These are phyloP conservation scores for Suhomyces bribrorum DNA, from an alignment of 1,139 yeast species.

Conservation along the genomic window DNA sequence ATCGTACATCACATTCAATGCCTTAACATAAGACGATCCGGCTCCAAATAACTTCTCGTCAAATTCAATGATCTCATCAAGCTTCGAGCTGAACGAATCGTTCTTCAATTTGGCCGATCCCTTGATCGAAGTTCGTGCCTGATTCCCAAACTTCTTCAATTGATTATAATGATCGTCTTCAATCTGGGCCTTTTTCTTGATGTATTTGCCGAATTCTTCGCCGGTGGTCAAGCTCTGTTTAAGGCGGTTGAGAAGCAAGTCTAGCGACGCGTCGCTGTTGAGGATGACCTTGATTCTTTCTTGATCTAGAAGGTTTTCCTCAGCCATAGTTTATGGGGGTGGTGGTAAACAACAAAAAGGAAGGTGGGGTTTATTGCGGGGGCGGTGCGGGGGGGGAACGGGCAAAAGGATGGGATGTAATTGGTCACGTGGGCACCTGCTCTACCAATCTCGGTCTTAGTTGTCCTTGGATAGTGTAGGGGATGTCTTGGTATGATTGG, in stretches of 20 bases:
- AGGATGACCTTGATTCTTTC: conserved; percentile 33
- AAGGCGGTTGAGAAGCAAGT: conserved; percentile 66
- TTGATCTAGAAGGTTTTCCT: conserved; percentile 28
- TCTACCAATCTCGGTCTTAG: too few relatives aligned
- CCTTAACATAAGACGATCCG: conserved; percentile 74
- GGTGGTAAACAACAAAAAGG: not conserved
- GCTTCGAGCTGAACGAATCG: conserved; percentile 68
- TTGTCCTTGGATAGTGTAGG: too few relatives aligned
- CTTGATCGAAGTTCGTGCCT: conserved; percentile 55
- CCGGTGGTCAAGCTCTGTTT: conserved; percentile 81
- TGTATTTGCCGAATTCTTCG: conserved; percentile 78
- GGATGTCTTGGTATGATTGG: not conserved
- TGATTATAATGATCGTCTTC: conserved; percentile 82
- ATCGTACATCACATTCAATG: conserved; percentile 81
- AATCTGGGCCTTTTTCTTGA: conserved; percentile 73
- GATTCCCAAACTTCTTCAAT: conserved; percentile 62
- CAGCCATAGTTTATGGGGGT: too few relatives aligned
- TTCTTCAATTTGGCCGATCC: conserved; percentile 47
- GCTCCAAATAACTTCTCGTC: conserved; percentile 78
- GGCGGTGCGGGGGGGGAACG: not conserved
- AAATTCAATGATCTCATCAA: conserved; percentile 69
- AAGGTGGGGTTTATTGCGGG: not conserved
- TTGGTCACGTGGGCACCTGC: too few relatives aligned
- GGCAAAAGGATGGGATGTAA: not conserved
- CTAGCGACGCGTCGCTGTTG: conserved; percentile 50